These are phyloP conservation scores for Ilex asprella DNA, from an alignment of 257 asterid species.

Conservation along the genomic window DNA sequence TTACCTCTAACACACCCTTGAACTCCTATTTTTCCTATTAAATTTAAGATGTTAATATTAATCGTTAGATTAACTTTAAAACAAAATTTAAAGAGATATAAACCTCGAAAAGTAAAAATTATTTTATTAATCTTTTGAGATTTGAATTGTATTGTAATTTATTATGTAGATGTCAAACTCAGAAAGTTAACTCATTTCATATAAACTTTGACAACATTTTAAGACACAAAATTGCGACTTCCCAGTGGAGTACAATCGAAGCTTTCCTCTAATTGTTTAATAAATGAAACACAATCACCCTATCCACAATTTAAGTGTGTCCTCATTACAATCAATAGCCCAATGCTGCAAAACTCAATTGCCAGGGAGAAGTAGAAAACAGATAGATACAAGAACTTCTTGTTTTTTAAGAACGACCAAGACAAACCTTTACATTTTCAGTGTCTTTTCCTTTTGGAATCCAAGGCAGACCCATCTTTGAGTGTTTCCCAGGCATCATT, in stretches of 20 bases:
- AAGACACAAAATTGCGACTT: background rate
- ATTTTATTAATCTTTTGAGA: no score
- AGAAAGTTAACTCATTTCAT: background rate
- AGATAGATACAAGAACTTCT: slow-evolving; percentile 6
- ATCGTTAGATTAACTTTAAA: no score
- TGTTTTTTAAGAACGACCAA: background rate
- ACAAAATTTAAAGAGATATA: no score
- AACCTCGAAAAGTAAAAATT: no score
- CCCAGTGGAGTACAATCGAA: background rate
- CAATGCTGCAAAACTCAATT: slow-evolving; percentile 1
- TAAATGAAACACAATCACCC: no score
- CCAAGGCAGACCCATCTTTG: slow-evolving; percentile 33
- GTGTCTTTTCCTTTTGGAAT: slow-evolving; percentile 20
- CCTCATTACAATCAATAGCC: background rate
- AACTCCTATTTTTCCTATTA: no score
- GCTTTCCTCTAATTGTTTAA: background rate
- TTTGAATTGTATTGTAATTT: no score
- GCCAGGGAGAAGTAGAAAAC: background rate
- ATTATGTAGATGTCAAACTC: no score
- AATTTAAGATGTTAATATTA: no score
- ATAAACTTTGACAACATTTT: background rate
- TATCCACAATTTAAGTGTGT: background rate
- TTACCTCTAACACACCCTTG: no score
- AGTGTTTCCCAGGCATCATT: slow-evolving; percentile 35
- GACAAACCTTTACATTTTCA: slow-evolving; percentile 14